Percentiles rank a stretch among this genome's conserved stretches.
Conservation (phyloP, 1,139 yeast genomes). For the Geotrichum cucujoidarum region DNA sequence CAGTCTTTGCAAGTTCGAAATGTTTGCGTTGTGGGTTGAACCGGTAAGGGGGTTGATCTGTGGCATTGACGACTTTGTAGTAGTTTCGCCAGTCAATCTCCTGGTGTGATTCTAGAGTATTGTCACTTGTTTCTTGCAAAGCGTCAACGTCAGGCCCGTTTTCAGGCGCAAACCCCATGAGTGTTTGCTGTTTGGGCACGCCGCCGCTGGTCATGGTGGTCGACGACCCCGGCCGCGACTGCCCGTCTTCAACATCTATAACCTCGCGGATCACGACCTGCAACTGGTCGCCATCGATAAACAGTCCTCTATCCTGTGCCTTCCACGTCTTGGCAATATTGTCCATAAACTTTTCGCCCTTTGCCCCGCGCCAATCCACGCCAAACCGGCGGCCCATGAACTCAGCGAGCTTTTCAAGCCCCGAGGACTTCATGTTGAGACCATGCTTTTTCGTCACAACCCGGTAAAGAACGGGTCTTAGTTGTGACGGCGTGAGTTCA, state of each 20-base stretch:
- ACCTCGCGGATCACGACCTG: constrained; percentile 57
- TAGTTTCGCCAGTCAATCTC: constrained; percentile 61
- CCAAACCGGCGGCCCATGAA: constrained; percentile 75
- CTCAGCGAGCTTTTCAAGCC: constrained; percentile 66
- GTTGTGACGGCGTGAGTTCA: constrained; percentile 67
- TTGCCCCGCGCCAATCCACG: constrained; percentile 73
- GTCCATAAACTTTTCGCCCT: constrained; percentile 66
- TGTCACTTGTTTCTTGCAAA: neutral
- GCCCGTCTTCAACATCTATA: constrained; percentile 23
- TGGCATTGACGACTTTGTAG: constrained; percentile 61
- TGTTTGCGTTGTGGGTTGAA: constrained; percentile 67
- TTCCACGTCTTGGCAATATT: constrained; percentile 82
- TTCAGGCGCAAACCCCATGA: neutral
- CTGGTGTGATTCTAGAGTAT: neutral
- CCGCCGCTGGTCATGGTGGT: neutral
- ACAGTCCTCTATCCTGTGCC: constrained; percentile 78
- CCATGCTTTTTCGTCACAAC: constrained; percentile 89
- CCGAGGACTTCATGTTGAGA: constrained; percentile 80
- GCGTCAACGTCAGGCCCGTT: neutral
- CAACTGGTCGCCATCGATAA: constrained; percentile 72
- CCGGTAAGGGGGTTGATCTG: constrained; percentile 57
- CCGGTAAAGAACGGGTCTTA: constrained; percentile 88
- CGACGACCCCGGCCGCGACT: neutral
- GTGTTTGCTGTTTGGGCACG: neutral
- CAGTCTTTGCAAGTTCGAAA: constrained; percentile 41